Evolutionary conservation across 768 basidiomycete genomes (phyloP).

Genomic region (Roridomyces roridus): DNA sequence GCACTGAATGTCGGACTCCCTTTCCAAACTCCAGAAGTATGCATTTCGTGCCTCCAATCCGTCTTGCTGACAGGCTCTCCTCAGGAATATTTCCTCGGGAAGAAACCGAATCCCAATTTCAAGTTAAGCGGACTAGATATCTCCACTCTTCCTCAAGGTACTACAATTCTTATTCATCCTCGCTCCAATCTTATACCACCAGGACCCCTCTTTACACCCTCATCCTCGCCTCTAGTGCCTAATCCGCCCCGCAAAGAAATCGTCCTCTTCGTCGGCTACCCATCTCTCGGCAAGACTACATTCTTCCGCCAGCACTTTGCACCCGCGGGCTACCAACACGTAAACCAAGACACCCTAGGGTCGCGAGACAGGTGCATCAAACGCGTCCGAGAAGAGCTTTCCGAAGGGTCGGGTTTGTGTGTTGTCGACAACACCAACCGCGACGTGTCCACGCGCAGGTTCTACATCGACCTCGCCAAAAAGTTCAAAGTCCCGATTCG

Average conservation of each 20-base stretch:
- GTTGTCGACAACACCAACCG: constrained; percentile 97
- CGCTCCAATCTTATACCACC: constrained; percentile 4
- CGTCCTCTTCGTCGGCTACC: constrained; percentile 59
- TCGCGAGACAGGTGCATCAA: constrained; percentile 79
- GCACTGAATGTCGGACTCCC: constrained; percentile 75
- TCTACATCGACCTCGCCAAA: constrained; percentile 74
- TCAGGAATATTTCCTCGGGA: constrained; percentile 82
- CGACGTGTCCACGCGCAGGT: constrained; percentile 66
- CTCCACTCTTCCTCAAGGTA: constrained; percentile 48
- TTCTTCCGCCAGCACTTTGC: constrained; percentile 78
- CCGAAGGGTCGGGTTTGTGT: constrained; percentile 69
- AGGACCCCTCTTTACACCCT: constrained; percentile 60
- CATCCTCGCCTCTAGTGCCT: constrained; percentile 57
- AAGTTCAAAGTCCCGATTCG: constrained; percentile 60
- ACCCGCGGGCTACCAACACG: constrained; percentile 72
- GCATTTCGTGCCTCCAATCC: not conserved
- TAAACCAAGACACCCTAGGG: constrained; percentile 87
- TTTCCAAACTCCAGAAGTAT: constrained; percentile 88
- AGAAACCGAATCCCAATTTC: constrained; percentile 46
- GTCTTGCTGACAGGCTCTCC: not conserved
- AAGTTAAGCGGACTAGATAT: constrained; percentile 74
- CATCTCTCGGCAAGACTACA: constrained; percentile 78
- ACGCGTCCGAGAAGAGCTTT: constrained; percentile 60
- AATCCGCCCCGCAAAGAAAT: constrained; percentile 43
- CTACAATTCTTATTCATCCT: not conserved